Percentiles rank a stretch among this genome's conserved stretches.
phyloP scores from a whole-genome alignment of 73 alveolate genomes.

The Paraurostyla sp. region DNA sequence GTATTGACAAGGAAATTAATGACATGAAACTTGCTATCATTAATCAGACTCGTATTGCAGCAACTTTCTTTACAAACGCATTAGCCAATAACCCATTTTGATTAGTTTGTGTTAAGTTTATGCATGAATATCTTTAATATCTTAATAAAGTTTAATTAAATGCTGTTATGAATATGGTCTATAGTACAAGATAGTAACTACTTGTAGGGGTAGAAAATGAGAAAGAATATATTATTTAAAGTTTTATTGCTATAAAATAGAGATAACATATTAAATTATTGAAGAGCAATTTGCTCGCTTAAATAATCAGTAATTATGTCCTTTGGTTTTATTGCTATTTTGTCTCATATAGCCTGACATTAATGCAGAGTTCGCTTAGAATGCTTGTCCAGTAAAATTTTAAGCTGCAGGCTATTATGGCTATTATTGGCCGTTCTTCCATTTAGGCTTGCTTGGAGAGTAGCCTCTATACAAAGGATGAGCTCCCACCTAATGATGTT shows the following conservation, averaged over 20 bases:
- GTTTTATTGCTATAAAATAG: no score
- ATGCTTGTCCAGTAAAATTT: neutral
- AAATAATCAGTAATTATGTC: no score
- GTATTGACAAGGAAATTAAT: constrained; percentile 88
- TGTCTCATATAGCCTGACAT: constrained; percentile 31
- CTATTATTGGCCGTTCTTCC: constrained; percentile 47
- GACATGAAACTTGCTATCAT: constrained; percentile 89
- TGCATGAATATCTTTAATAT: neutral
- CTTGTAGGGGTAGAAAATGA: no score
- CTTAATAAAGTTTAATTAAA: neutral
- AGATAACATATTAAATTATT: no score
- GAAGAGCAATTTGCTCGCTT: no score
- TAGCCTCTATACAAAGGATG: constrained; percentile 60
- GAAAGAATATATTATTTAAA: no score
- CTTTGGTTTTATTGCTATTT: constrained; percentile 31
- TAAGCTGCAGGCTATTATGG: neutral
- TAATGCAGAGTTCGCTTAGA: neutral
- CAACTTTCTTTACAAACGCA: constrained; percentile 80
- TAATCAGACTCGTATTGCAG: constrained; percentile 83
- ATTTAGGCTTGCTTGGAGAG: constrained; percentile 67
- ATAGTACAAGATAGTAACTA: no score
- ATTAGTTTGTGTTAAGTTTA: neutral
- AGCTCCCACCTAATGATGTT: neutral
- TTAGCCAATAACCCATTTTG: constrained; percentile 64
- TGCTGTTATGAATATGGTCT: no score